These are phyloP conservation scores for Neurospora sublineolata DNA, from an alignment of 495 filamentous ascomycete genomes.

Conservation along the genomic window DNA sequence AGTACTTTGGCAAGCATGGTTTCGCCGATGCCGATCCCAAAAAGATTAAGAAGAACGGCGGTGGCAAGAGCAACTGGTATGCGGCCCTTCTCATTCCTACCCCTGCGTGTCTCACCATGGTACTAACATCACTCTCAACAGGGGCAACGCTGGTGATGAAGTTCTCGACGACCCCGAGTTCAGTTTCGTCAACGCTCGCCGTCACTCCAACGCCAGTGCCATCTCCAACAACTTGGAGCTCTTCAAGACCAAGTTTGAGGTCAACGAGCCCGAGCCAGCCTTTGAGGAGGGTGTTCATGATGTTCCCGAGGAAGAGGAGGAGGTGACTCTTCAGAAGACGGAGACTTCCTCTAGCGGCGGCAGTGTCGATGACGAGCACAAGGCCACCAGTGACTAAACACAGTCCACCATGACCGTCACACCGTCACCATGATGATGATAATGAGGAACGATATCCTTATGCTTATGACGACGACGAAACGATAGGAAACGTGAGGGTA, in stretches of 20 bases:
- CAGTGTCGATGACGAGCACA: constrained; percentile 25
- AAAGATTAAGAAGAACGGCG: constrained; percentile 94
- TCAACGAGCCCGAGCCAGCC: constrained; percentile 70
- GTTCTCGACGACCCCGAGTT: constrained; percentile 60
- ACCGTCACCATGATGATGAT: not conserved
- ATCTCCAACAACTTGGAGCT: constrained; percentile 47
- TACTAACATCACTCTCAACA: constrained; percentile 23
- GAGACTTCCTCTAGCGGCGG: constrained; percentile 37
- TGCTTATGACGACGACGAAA: not conserved
- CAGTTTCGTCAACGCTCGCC: constrained; percentile 74
- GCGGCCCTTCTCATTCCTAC: constrained; percentile 15
- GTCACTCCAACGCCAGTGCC: constrained; percentile 81
- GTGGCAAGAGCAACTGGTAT: constrained; percentile 90
- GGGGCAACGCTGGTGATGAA: constrained; percentile 78
- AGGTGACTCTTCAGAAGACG: constrained; percentile 38
- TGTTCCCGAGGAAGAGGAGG: constrained; percentile 34
- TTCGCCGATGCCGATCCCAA: constrained; percentile 72
- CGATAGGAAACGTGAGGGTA: constrained; percentile 4
- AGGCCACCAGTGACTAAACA: constrained; percentile 22
- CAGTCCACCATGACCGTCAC: not conserved
- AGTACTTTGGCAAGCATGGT: constrained; percentile 85
- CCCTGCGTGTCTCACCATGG: not conserved
- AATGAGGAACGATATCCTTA: not conserved
- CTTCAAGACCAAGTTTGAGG: constrained; percentile 84
- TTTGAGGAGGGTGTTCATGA: constrained; percentile 78